A percentile compares a stretch with the other conserved stretches of the same genome.
These are phyloP conservation scores for Phytophthora sp. DNA, from an alignment of 352 stramenopile species.

Conservation along the genomic window DNA sequence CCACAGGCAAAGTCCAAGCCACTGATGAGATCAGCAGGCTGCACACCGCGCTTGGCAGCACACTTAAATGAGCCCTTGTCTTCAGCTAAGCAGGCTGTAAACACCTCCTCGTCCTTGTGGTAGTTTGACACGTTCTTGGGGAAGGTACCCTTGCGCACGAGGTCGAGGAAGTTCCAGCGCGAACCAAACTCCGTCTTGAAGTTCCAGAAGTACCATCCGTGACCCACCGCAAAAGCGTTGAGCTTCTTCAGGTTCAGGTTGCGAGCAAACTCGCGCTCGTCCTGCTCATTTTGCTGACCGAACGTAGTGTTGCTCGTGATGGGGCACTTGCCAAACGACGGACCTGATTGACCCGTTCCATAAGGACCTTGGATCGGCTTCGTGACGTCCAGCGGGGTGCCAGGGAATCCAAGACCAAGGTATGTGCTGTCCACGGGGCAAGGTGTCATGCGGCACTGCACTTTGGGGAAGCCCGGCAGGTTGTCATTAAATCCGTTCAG, in stretches of 20 bases:
- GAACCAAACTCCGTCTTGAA: slow-evolving; percentile 78
- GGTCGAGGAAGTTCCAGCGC: slow-evolving; percentile 90
- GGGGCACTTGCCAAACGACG: slow-evolving; percentile 29
- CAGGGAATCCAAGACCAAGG: slow-evolving; percentile 89
- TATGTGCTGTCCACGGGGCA: slow-evolving; percentile 89
- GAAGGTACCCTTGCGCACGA: slow-evolving; percentile 60
- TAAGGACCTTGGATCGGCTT: slow-evolving; percentile 32
- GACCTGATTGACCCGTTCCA: slow-evolving; percentile 26
- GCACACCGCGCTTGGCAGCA: slow-evolving; percentile 64
- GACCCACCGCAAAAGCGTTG: slow-evolving; percentile 88
- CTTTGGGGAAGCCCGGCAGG: slow-evolving; percentile 91
- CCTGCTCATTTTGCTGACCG: slow-evolving; percentile 76
- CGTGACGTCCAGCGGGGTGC: slow-evolving; percentile 81
- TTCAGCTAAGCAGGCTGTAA: slow-evolving; percentile 63
- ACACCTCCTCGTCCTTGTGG: slow-evolving; percentile 50
- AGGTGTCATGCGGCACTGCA: slow-evolving; percentile 87
- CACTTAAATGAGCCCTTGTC: slow-evolving; percentile 78
- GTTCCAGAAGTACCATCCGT: slow-evolving; percentile 90
- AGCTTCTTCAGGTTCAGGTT: slow-evolving; percentile 92
- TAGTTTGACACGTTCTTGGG: slow-evolving; percentile 78
- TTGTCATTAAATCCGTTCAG: slow-evolving; percentile 44
- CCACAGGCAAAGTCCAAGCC: slow-evolving; percentile 69
- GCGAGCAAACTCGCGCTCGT: slow-evolving; percentile 78
- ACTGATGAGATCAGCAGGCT: slow-evolving; percentile 52
- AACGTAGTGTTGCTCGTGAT: slow-evolving; percentile 86